Evolutionary conservation across 2,329 filamentous ascomycete genomes (phyloP).

Genomic region (Incumbomyces delicatus): DNA sequence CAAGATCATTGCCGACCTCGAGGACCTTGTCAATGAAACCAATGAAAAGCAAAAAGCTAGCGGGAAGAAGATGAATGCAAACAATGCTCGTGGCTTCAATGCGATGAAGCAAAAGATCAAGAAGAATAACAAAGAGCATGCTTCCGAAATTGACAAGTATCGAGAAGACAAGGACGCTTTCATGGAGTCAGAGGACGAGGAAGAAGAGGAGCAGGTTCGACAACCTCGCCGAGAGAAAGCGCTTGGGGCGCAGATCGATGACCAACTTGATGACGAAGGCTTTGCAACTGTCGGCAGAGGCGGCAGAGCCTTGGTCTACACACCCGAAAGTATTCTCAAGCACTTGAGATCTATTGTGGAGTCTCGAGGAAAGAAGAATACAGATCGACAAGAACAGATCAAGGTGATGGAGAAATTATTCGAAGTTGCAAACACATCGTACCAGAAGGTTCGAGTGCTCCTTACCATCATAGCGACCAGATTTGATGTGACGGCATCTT

Average conservation of each 20-base stretch:
- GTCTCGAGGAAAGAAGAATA: conserved; percentile 97
- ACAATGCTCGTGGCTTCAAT: conserved; percentile 86
- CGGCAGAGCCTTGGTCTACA: conserved; percentile 82
- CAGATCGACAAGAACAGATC: conserved; percentile 89
- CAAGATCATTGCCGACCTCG: conserved; percentile 83
- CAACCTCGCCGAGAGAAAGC: conserved; percentile 35
- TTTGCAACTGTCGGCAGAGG: conserved; percentile 84
- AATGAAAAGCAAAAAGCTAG: conserved; percentile 92
- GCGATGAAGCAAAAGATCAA: conserved; percentile 96
- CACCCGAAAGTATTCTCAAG: conserved; percentile 96
- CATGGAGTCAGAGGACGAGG: conserved; percentile 75
- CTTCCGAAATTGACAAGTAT: conserved; percentile 78
- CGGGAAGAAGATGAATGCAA: conserved; percentile 97
- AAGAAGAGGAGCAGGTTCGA: conserved; percentile 41
- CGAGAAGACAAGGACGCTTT: conserved; percentile 74
- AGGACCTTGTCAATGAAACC: conserved; percentile 89
- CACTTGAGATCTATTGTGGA: conserved; percentile 88
- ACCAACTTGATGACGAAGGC: conserved; percentile 62
- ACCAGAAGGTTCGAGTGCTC: conserved; percentile 87
- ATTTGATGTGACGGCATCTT: conserved; percentile 81
- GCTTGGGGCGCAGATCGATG: conserved; percentile 42
- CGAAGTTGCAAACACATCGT: conserved; percentile 80
- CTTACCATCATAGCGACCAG: conserved; percentile 85
- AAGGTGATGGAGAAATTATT: conserved; percentile 92
- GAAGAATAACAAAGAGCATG: conserved; percentile 96